A percentile compares a stretch with the other conserved stretches of the same genome.
These are phyloP conservation scores for Nemania diffusa DNA, from an alignment of 2,329 filamentous ascomycete genomes.

Conservation along the genomic window DNA sequence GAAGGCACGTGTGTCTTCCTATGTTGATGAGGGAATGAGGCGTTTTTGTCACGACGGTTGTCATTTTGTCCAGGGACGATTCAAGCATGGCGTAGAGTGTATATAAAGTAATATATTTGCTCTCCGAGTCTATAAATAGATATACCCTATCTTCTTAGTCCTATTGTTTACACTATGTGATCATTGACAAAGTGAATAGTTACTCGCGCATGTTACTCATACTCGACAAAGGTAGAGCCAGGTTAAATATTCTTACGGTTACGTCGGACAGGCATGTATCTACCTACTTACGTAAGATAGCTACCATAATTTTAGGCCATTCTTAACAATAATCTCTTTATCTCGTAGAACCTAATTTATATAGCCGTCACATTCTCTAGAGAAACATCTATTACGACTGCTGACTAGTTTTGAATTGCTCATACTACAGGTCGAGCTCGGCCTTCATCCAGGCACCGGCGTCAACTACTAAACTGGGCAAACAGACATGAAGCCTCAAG, in stretches of 20 bases:
- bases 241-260: neutral
- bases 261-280: too few relatives aligned
- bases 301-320: too few relatives aligned
- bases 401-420: neutral
- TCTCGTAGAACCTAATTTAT: neutral
- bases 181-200: neutral
- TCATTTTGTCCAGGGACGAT: conserved; percentile 7
- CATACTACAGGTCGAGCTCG: neutral
- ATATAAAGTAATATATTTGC: conserved; percentile 35
- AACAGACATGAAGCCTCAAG: neutral
- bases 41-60: conserved; percentile 17
- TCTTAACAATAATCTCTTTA: neutral
- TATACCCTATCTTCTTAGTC: conserved; percentile 11
- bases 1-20: neutral
- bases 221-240: neutral
- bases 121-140: conserved; percentile 17
- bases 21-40: conserved; percentile 39
- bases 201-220: neutral
- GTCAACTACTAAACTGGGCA: neutral
- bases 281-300: too few relatives aligned
- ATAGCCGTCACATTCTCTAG: neutral
- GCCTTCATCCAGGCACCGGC: neutral
- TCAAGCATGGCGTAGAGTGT: conserved; percentile 39
- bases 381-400: neutral
- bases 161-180: neutral